Base-by-base conservation (phyloP, 805 yeast species). In the Saturnispora sekii region DNA sequence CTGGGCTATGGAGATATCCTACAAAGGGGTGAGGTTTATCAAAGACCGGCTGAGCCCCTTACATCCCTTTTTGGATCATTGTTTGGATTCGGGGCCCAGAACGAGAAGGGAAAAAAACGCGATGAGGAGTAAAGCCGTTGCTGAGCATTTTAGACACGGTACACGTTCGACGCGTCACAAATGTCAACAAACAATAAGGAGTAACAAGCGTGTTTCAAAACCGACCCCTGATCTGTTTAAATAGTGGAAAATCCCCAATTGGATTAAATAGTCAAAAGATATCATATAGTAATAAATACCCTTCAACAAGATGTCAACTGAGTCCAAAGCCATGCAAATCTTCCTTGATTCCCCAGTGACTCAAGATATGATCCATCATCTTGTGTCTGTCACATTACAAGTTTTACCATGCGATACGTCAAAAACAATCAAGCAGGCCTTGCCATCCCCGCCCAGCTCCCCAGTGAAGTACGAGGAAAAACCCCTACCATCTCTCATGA, bases 341-440 rank as follows among this genome's bases (percentile, higher is more conserved):
- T 71, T 81, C 51, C 67, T 79, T 64, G 71, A 72, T 52, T 69
- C 82, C 3, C 87, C 88, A 28, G 82, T 81, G 47, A 73, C 84
- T 10, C 83, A 79, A 54, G 86, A 81, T 52, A 81, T 82, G 84
- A 72, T 82, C 53, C 81, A 77, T 58, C 80, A 74, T 57, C 59
- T 82, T 48, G 86, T 83, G 45, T 78, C 75, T 39, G 68, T 73
- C 26, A 77, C 89, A 3, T 66, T 82, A 44, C 82, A 77, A 58
- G 83, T 82, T 38, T 62, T 82, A 38, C 85, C 85, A 35, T 77
- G 83, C 56, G 71, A 71, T 55, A 72, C 63, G 10, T 54, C 65
- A 16, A 60, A 61, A 40, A 58, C 60, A 3, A 55, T 58, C 41
- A 54, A 67, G 44, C 66, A 67, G 49, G 60, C 58, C 34, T 45